These are phyloP conservation scores for Alternaria angustiovoidea DNA, from an alignment of 2,329 filamentous ascomycete genomes.

Conservation along the genomic window DNA sequence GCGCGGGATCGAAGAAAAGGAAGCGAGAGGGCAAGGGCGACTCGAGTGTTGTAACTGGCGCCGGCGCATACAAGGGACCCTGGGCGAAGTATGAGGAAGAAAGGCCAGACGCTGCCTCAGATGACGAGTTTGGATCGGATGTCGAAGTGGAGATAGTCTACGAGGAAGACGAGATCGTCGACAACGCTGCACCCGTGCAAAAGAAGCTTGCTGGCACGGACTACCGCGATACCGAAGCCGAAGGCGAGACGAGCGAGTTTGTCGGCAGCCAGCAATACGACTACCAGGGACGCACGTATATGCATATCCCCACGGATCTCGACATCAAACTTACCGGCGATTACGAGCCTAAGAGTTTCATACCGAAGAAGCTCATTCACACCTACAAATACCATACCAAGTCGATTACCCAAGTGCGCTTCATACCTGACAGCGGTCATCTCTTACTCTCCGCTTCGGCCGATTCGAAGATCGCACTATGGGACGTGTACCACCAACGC, in stretches of 20 bases:
- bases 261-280: conserved; percentile 85
- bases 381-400: conserved; percentile 87
- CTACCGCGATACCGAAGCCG: conserved; percentile 56
- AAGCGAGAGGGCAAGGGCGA: conserved; percentile 87
- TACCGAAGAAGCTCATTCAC: conserved; percentile 92
- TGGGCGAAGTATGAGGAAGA: conserved; percentile 88
- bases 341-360: conserved; percentile 81
- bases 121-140: conserved; percentile 68
- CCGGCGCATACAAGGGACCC: conserved; percentile 88
- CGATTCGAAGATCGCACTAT: conserved; percentile 90
- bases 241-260: conserved; percentile 81
- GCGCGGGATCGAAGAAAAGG: conserved; percentile 72
- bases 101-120: conserved; percentile 71
- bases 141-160: conserved; percentile 77
- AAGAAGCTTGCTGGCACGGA: conserved; percentile 64
- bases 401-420: conserved; percentile 85
- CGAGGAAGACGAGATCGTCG: conserved; percentile 75
- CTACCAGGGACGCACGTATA: conserved; percentile 95
- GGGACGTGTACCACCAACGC: conserved; percentile 89
- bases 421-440: conserved; percentile 89
- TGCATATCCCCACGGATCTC: conserved; percentile 83
- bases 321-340: conserved; percentile 73
- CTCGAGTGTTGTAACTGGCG: conserved; percentile 82
- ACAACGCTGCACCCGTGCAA: conserved; percentile 67
- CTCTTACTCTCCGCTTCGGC: conserved; percentile 88